Conservation (phyloP, 257 asterid species). For the Nicotiana undulata region DNA sequence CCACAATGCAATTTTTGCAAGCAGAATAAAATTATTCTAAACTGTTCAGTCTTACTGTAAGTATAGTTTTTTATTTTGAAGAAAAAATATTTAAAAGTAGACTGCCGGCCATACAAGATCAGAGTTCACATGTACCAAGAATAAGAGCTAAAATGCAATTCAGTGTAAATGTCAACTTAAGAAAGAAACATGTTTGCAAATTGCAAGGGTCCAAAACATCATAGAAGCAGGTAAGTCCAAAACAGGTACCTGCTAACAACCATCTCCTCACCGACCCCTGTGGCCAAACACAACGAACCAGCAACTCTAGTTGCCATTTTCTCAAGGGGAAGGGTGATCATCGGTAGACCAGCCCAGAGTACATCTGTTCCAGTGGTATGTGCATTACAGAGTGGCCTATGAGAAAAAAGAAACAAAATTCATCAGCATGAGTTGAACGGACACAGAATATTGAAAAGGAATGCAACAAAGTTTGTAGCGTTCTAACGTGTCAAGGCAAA, state of each 20-base stretch:
- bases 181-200: neutral
- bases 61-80: no score
- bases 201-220: neutral
- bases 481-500: conserved; percentile 87
- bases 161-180: neutral
- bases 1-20: neutral
- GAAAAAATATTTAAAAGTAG: neutral
- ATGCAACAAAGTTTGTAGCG: neutral
- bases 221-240: neutral
- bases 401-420: neutral
- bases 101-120: neutral
- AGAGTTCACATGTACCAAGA: neutral
- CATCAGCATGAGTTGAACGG: neutral
- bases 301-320: conserved; percentile 99
- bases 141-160: neutral
- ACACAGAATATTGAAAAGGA: conserved; percentile 5
- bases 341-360: conserved; percentile 99
- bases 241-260: conserved; percentile 64
- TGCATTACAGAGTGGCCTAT: conserved; percentile 97
- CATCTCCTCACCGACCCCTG: conserved; percentile 97
- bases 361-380: conserved; percentile 98
- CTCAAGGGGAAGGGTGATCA: conserved; percentile 95
- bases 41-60: neutral
- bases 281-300: conserved; percentile 96
- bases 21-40: neutral